Evolutionary conservation across 148 eudicot species (phyloP).

Genomic region (Silene latifolia): DNA sequence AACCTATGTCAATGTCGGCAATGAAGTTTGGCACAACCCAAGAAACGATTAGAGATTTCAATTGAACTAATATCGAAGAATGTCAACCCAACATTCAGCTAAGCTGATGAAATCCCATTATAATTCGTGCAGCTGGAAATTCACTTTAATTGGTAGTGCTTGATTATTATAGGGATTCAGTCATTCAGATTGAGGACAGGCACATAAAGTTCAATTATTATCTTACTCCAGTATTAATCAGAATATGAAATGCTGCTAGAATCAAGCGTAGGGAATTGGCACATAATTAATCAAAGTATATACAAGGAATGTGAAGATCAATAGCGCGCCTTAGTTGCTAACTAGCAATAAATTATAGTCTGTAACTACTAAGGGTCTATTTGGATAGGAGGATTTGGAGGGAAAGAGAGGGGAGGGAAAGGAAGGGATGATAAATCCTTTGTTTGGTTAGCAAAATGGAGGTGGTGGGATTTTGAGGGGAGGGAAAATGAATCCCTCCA

Average conservation of each 20-base stretch:
- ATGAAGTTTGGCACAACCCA: not conserved
- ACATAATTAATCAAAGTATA: not conserved
- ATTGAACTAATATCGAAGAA: not conserved
- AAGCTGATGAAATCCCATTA: not conserved
- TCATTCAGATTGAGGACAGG: too few relatives aligned
- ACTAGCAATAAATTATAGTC: not conserved
- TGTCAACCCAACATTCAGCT: not conserved
- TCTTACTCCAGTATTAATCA: not conserved
- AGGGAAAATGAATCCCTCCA: too few relatives aligned
- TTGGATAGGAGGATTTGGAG: too few relatives aligned
- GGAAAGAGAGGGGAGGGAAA: too few relatives aligned
- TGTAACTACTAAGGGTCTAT: not conserved
- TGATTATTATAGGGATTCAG: too few relatives aligned
- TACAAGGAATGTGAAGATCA: not conserved
- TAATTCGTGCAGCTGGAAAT: constrained; percentile 1
- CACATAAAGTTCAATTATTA: not conserved
- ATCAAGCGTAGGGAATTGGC: not conserved
- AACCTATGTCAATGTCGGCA: not conserved
- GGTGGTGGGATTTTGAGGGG: too few relatives aligned
- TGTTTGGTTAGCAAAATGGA: too few relatives aligned
- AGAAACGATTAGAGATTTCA: not conserved
- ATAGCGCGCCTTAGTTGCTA: not conserved
- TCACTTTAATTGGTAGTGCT: not conserved
- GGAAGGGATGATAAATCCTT: too few relatives aligned
- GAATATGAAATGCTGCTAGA: not conserved